Percentiles rank a stretch among this genome's conserved stretches.
Conservation (phyloP, 2,329 filamentous ascomycete genomes). For the Aspergillus ruber region DNA sequence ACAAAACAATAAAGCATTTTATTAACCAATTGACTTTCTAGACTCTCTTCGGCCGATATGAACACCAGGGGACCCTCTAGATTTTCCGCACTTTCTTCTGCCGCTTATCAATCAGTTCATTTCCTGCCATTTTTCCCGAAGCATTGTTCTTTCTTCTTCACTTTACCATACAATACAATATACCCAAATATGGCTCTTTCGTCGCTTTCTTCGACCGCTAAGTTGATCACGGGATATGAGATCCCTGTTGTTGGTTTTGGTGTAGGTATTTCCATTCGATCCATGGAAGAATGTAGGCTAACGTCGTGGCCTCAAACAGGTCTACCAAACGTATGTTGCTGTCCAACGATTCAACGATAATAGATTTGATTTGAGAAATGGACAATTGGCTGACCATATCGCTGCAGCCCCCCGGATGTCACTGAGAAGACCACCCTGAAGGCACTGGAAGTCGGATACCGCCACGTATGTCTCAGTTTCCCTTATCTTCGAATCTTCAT, state of each 20-base stretch:
- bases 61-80: background rate
- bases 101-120: background rate
- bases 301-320: conserved; percentile 18
- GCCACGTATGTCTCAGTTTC: conserved; percentile 42
- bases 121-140: background rate
- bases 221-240: conserved; percentile 34
- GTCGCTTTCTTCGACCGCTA: conserved; percentile 31
- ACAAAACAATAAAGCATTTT: no score
- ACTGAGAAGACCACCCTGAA: conserved; percentile 54
- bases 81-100: no score
- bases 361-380: background rate
- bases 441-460: conserved; percentile 51
- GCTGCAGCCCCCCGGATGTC: conserved; percentile 48
- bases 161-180: background rate
- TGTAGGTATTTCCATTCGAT: conserved; percentile 20
- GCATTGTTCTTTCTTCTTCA: background rate
- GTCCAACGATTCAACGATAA: background rate
- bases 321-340: conserved; percentile 34
- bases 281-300: background rate
- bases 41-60: background rate
- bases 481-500: background rate
- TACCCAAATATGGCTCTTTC: conserved; percentile 17
- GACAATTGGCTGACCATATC: background rate
- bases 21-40: no score
- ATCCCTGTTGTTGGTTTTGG: conserved; percentile 38